Conservation (phyloP, 306 rosid genomes). For the apple (Malus domestica) region DNA sequence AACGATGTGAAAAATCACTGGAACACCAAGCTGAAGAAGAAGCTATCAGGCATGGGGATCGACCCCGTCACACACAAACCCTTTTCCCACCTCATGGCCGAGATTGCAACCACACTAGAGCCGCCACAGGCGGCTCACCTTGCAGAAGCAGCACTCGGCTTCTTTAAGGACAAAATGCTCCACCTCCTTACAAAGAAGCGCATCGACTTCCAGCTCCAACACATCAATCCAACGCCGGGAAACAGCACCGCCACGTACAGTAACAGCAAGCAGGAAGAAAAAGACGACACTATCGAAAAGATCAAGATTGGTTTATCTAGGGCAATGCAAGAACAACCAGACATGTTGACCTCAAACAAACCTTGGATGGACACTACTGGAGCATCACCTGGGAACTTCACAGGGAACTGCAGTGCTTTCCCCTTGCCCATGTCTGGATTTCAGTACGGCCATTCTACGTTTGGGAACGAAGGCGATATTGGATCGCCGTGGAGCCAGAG, state of each 20-base stretch:
- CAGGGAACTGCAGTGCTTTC: constrained; percentile 54
- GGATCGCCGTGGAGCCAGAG: constrained; percentile 85
- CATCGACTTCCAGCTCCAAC: constrained; percentile 60
- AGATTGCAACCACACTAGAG: constrained; percentile 76
- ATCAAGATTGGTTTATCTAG: constrained; percentile 68
- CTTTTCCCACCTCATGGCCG: constrained; percentile 80
- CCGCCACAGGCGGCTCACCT: constrained; percentile 75
- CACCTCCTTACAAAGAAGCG: constrained; percentile 71
- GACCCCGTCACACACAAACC: constrained; percentile 84
- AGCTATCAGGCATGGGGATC: constrained; percentile 69
- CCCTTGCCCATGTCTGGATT: constrained; percentile 44
- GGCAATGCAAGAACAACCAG: constrained; percentile 66
- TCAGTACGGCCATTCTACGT: constrained; percentile 46
- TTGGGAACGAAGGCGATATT: constrained; percentile 44
- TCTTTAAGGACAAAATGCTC: constrained; percentile 81
- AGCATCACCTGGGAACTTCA: constrained; percentile 34
- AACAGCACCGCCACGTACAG: constrained; percentile 31
- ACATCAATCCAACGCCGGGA: constrained; percentile 26
- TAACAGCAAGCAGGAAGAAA: constrained; percentile 45
- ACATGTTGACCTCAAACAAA: constrained; percentile 40
- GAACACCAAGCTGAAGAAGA: constrained; percentile 76
- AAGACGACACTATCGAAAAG: constrained; percentile 46
- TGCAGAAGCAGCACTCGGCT: constrained; percentile 84
- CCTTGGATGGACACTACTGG: constrained; percentile 51
- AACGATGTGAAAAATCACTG: constrained; percentile 78